Evolutionary conservation across 73 alveolate species (phyloP), one percentile per base, ranked within the genome.

Genomic region (Stentor roeselii): DNA sequence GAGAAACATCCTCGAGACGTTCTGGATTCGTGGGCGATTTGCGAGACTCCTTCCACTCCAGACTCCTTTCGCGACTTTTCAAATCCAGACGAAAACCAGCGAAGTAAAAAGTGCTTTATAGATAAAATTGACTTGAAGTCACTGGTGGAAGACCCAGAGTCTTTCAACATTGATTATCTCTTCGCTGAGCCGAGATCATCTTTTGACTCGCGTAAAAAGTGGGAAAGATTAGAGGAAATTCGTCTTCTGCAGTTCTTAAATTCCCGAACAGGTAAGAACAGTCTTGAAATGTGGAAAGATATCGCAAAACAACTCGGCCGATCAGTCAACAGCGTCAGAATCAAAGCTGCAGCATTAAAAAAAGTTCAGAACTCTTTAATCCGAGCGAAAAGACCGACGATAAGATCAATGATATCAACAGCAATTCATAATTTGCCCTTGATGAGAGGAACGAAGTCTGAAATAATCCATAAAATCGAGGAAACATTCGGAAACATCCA

Each of bases 1-100:
- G 42, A 67, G 37, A 67, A 67, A 32, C 41, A 34, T 32, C 37
- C 80, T 1, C 1, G 41, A 67, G 37, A 36, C 21, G 80, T 67
- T 30, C 80, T 67, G 14, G 80, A 67, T 67, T 36, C 42, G 34
- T 67, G 80, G 80, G 80, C 34, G n/a, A 67, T 50, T 11, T 50
- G 67, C 21, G 21, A 50, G 21, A 50, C 30, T 21, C 6, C 6
- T 50, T 6, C 6, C 21, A 50, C 6, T 11, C 21, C 67, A 50
- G 21, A 50, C 67, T 21, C 67, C 21, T 50, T 50, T 21, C 21
- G 6, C 30, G 67, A 50, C 21, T 11, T 21, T 21, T 11, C 67
- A 50, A 11, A 11, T 50, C 6, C 30, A 11, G 6, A 21, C 21
- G 6, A 21, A 11, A 21, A 50, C 21, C 6, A 50, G 6, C 6